A percentile compares a stretch with the other conserved stretches of the same genome.
These are phyloP conservation scores for Chiua virens DNA, from an alignment of 768 basidiomycete genomes.

Conservation along the genomic window DNA sequence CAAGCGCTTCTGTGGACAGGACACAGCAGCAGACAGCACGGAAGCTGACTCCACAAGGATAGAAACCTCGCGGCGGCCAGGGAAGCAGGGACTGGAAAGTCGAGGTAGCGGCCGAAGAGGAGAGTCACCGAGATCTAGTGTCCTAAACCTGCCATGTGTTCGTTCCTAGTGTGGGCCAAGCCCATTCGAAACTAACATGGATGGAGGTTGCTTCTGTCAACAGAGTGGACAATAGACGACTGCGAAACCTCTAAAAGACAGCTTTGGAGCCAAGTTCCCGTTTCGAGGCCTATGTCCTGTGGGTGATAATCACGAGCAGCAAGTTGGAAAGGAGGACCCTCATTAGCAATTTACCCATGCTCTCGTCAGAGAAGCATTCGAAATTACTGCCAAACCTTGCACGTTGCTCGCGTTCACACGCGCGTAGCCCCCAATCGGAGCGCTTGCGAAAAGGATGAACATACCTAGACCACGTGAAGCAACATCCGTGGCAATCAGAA, in stretches of 20 bases:
- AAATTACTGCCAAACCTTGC: slow-evolving; percentile 29
- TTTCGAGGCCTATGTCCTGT: slow-evolving; percentile 26
- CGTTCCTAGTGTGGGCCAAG: slow-evolving; percentile 16
- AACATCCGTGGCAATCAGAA: slow-evolving; percentile 98
- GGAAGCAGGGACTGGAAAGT: slow-evolving; percentile 22
- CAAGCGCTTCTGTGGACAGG: slow-evolving; percentile 34
- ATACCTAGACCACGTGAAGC: slow-evolving; percentile 99
- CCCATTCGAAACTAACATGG: slow-evolving; percentile 23
- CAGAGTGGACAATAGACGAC: slow-evolving; percentile 22
- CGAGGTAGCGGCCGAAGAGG: slow-evolving; percentile 24
- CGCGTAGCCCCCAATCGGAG: slow-evolving; percentile 32
- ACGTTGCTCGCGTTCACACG: slow-evolving; percentile 31
- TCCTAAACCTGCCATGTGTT: slow-evolving; percentile 23
- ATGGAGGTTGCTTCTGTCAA: slow-evolving; percentile 19
- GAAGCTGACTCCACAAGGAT: slow-evolving; percentile 19
- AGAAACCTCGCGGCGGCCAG: slow-evolving; percentile 24
- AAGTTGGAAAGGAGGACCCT: slow-evolving; percentile 12
- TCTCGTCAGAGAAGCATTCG: slow-evolving; percentile 19
- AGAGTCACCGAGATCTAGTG: slow-evolving; percentile 23
- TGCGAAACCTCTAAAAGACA: slow-evolving; percentile 19
- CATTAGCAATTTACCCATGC: slow-evolving; percentile 27
- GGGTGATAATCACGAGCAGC: slow-evolving; percentile 25
- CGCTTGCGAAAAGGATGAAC: slow-evolving; percentile 48
- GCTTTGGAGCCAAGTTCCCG: slow-evolving; percentile 16
- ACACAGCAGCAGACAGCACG: slow-evolving; percentile 21